Evolutionary conservation across 805 yeast genomes (phyloP), one percentile per base, ranked within the genome.

Genomic region (Teunomyces gatunensis): DNA sequence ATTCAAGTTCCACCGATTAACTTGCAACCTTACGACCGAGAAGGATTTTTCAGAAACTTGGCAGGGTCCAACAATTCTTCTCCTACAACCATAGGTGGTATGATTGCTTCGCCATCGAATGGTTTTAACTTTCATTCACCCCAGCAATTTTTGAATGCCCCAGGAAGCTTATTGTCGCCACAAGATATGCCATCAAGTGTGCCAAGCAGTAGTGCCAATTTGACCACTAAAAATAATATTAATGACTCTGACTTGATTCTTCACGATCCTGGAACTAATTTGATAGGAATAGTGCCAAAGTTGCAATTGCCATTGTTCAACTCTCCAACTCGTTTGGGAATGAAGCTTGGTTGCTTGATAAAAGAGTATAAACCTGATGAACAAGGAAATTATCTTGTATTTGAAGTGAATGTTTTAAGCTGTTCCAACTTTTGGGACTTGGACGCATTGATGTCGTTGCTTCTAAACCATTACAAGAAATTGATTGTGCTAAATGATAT

Each of bases 381-480:
- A 5, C 17, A 17, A 6, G 48, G 47, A 18, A 40, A 37, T 33
- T 67, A 64, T 49, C 51, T 67, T 45, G 71, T 78, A 3, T 77
- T 82, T 51, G 94, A 87, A 55, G 79, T 85, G 5, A 85, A 82
- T 53, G 67, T 87, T 28, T 64, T 87, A 53, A 86, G 90, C 58
- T 87, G 92, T 56, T 89, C 90, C 13, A 79, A 81, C 33, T 81
- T 81, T 35, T 79, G 87, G 64, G 76, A 80, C 47, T 72, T 81
- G 1, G 73, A 73, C 15, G 75, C 73, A 6, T 63, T 87, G 21
- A 68, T 87, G 71, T 78, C 74, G 50, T 73, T 75, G 11, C 58
- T 87, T 2, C 65, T 87, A 52, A 63, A 67, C 20, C 92, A 87
- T 50, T 84, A 79, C 67, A 76, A 84, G 57, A 80, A 81, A 48